Base-by-base conservation (phyloP, 106 monocot genomes). In the Ottelia alismoides region DNA sequence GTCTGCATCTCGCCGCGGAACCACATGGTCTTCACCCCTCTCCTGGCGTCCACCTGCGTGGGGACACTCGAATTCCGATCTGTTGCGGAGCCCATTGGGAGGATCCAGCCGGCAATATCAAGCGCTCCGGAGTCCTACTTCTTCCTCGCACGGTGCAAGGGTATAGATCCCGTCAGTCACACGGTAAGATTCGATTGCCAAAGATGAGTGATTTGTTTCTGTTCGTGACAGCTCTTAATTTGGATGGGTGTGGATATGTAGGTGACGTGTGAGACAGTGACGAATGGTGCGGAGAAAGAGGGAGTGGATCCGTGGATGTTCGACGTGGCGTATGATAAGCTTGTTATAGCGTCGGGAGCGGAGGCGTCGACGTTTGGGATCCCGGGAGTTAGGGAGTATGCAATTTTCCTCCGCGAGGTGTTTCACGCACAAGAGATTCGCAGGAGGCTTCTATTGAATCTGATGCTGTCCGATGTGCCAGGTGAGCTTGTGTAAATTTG, bases 21-120 rank as follows among this genome's bases (percentile, higher is more conserved):
- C n/a, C n/a, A n/a, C n/a, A n/a, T 90, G 89, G 89, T 90, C 5
- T 90, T 90, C 77, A 90, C 84, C 14, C 83, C 89, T 27, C 84
- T 90, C 25, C 74, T 90, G 22, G 84, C 89, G 48, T 90, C 89
- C 48, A 90, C 89, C 26, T 90, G 89, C 77, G 89, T 84, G 53
- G 84, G 89, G 23, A 90, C 89, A 26, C 80, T 90, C 50, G 89
- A 90, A 72, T 90, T 90, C 67, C 73, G 89, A 21, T 90, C 89
- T 28, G 89, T 90, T 23, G 89, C 89, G 22, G 80, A 90, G 72
- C 77, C 89, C 51, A 43, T 90, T 31, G 68, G 51, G 22, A 46
- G 84, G 29, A 80, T 90, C 66, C 89, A 90, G 80, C 84, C 83
- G n/a, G n/a, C n/a, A n/a, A n/a, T n/a, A n/a, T n/a, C n/a, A n/a